A percentile compares a stretch with the other conserved stretches of the same genome.
These are phyloP conservation scores for Ustulina deusta DNA, from an alignment of 2,329 filamentous ascomycete genomes.

Conservation along the genomic window DNA sequence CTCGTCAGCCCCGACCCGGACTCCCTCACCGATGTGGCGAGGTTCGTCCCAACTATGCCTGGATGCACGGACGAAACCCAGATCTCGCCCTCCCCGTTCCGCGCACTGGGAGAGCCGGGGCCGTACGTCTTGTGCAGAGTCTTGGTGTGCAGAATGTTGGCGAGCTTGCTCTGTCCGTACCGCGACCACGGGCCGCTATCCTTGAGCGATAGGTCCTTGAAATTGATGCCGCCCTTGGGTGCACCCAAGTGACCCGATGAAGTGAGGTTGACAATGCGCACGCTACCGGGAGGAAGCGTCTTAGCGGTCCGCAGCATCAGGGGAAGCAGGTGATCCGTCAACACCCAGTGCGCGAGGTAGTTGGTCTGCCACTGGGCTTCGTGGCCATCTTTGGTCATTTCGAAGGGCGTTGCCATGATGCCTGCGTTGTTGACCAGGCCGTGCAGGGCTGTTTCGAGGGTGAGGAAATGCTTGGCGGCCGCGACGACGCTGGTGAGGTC, in stretches of 20 bases:
- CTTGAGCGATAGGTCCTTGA: slow-evolving; percentile 41
- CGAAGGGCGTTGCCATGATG: slow-evolving; percentile 51
- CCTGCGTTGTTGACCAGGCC: slow-evolving; percentile 52
- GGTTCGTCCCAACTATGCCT: slow-evolving; percentile 54
- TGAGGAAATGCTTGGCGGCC: slow-evolving; percentile 51
- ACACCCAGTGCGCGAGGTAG: slow-evolving; percentile 58
- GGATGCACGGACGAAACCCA: slow-evolving; percentile 56
- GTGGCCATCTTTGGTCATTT: slow-evolving; percentile 52
- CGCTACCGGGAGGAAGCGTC: slow-evolving; percentile 40
- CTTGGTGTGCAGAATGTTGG: slow-evolving; percentile 58
- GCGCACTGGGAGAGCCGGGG: slow-evolving; percentile 47
- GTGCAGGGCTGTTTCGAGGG: slow-evolving; percentile 49
- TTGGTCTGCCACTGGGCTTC: slow-evolving; percentile 58
- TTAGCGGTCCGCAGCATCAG: slow-evolving; percentile 51
- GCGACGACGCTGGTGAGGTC: slow-evolving; percentile 53
- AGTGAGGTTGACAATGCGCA: slow-evolving; percentile 49
- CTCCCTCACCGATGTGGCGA: slow-evolving; percentile 38
- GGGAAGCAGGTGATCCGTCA: slow-evolving; percentile 56
- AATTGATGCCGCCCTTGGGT: slow-evolving; percentile 47
- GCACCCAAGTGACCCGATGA: slow-evolving; percentile 48
- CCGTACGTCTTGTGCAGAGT: slow-evolving; percentile 53
- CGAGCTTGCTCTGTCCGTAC: slow-evolving; percentile 62
- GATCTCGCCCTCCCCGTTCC: slow-evolving; percentile 53
- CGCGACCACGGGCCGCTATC: slow-evolving; percentile 44
- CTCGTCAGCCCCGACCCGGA: slow-evolving; percentile 25